A percentile compares a stretch with the other conserved stretches of the same genome.
These are phyloP conservation scores for Pleurozium schreberi DNA, from an alignment of 225 moss, liverwort and hornwort genomes.

Conservation along the genomic window DNA sequence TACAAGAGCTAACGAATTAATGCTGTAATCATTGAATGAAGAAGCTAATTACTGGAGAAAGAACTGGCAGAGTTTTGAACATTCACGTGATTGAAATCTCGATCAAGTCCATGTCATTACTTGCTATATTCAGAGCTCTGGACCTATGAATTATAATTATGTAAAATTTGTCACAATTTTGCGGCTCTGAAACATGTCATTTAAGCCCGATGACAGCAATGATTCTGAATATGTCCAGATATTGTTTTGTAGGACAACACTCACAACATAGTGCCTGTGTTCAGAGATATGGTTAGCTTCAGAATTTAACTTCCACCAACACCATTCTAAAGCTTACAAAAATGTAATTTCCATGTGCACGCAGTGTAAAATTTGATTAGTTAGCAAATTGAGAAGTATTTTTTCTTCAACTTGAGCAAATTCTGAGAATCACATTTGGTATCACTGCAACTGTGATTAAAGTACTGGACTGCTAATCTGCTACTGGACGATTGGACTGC, in stretches of 20 bases:
- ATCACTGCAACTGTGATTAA: too few relatives aligned
- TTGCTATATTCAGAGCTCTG: too few relatives aligned
- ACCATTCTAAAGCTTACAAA: neutral
- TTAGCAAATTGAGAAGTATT: neutral
- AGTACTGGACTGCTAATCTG: neutral
- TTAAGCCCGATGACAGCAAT: neutral
- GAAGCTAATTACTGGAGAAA: neutral
- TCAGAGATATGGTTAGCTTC: neutral
- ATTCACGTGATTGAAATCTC: neutral
- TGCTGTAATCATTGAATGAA: neutral
- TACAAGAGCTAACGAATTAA: neutral
- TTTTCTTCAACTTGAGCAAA: neutral
- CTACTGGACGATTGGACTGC: neutral
- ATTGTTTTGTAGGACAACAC: neutral
- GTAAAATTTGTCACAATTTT: too few relatives aligned
- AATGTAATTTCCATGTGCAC: neutral
- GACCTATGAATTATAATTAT: too few relatives aligned
- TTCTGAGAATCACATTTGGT: neutral
- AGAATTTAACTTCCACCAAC: neutral
- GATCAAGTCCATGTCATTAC: too few relatives aligned
- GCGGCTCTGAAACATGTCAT: neutral
- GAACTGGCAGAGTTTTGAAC: neutral
- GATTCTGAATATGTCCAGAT: neutral
- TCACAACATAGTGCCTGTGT: neutral
- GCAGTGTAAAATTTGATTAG: neutral